Evolutionary conservation across 768 basidiomycete genomes (phyloP), one percentile per base, ranked within the genome.

Genomic region (Pisolithus marmoratus): DNA sequence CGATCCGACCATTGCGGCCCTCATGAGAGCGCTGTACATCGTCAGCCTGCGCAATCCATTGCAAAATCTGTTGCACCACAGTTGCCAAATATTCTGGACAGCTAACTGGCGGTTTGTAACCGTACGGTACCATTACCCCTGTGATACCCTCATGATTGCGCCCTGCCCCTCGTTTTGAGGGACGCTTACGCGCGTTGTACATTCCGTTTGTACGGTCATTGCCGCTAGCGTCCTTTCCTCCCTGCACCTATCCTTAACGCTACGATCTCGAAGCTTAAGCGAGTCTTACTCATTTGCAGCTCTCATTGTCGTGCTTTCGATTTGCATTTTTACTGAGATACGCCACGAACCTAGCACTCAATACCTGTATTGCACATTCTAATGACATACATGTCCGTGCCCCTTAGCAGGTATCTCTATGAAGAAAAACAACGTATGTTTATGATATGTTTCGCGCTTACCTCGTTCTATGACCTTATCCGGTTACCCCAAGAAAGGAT

Each of bases 181-280:
- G 51, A 51, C 36, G 44, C 42, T 27, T 23, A 46, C 24, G 48
- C 9, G 48, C 17, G 38, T 37, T 62, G 58, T 65, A 57, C 60
- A 49, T 57, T 56, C 55, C 27, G 54, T 20, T 63, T 58, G 60
- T 60, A 60, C 60, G 46, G 50, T 60, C 42, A 48, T 36, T 58
- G 50, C 42, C 50, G 48, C 56, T 49, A 52, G 38, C 45, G 26
- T 50, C 58, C 38, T 38, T 58, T 63, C 6, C n/a, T 62, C 62
- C 45, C 37, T 40, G 56, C 53, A 38, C 58, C 55, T 52, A 55
- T 62, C 62, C 38, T 52, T 67, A 57, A 52, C 57, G 49, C 54
- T 54, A 55, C 54, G 46, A 55, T 58, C 54, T 54, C 14, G 34
- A 34, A 12, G 34, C 34, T 34, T 14, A 34, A 34, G 34, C 12